phyloP scores from a whole-genome alignment of 331 rosid species.

The Malus hybrid region DNA sequence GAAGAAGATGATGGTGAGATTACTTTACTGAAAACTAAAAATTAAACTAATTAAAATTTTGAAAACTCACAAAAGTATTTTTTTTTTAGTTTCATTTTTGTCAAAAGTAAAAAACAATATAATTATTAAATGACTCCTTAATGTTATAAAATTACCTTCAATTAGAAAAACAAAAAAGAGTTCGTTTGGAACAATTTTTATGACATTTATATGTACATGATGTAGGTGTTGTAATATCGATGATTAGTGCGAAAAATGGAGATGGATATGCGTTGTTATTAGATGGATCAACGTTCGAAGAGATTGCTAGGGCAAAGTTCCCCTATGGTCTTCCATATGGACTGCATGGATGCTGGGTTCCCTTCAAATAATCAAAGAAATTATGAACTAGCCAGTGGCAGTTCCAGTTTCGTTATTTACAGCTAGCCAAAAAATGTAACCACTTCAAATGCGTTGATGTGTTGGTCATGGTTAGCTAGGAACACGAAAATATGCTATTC shows the following conservation, averaged over 20 bases:
- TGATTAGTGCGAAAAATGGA: conserved; percentile 73
- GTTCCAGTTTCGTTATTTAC: not conserved
- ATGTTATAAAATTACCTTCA: not conserved
- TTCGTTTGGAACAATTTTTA: not conserved
- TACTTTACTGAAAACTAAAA: not conserved
- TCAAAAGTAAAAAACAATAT: not conserved
- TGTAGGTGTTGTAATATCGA: conserved; percentile 86
- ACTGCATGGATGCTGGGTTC: conserved; percentile 97
- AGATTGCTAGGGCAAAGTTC: conserved; percentile 90
- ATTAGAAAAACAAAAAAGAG: not conserved
- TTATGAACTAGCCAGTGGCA: not conserved
- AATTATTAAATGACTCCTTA: no score
- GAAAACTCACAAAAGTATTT: not conserved
- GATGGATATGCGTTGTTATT: conserved; percentile 69
- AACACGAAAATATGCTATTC: not conserved
- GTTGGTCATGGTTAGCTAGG: not conserved
- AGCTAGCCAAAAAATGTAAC: not conserved
- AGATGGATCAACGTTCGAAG: conserved; percentile 76
- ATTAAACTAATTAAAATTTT: no score
- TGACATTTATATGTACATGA: not conserved
- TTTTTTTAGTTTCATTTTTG: not conserved
- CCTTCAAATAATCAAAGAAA: conserved; percentile 6
- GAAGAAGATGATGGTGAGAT: conserved; percentile 86
- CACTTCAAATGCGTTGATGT: not conserved
- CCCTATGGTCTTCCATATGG: conserved; percentile 96